A percentile compares a stretch with the other conserved stretches of the same genome.
Conservation (phyloP, 2,329 filamentous ascomycete genomes). For the Stagonosporopsis tanaceti region DNA sequence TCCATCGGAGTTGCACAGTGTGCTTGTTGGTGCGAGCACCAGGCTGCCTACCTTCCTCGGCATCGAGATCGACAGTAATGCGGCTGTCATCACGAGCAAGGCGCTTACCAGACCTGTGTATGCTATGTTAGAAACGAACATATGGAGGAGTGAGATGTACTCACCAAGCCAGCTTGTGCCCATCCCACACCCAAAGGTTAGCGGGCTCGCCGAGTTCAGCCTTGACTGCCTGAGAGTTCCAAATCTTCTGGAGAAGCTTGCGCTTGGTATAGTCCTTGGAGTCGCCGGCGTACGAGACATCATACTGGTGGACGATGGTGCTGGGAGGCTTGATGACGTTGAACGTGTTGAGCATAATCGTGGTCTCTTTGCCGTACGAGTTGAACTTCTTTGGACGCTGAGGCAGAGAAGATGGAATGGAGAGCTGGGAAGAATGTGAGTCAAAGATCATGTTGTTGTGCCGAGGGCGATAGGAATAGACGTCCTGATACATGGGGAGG, state of each 20-base stretch:
- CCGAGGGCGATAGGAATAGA: slow-evolving; percentile 21
- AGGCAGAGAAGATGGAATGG: slow-evolving; percentile 38
- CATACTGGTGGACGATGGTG: slow-evolving; percentile 79
- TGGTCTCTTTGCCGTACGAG: slow-evolving; percentile 49
- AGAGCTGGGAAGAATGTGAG: slow-evolving; percentile 28
- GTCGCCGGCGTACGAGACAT: slow-evolving; percentile 70
- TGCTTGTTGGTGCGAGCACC: slow-evolving; percentile 58
- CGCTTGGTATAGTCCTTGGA: slow-evolving; percentile 65
- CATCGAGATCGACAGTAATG: slow-evolving; percentile 75
- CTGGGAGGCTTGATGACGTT: slow-evolving; percentile 68
- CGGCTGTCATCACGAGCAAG: slow-evolving; percentile 42
- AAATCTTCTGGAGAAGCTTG: slow-evolving; percentile 76
- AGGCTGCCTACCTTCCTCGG: slow-evolving; percentile 57
- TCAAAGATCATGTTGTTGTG: slow-evolving; percentile 38
- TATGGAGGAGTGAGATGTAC: slow-evolving; percentile 20
- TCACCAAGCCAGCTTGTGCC: slow-evolving; percentile 85
- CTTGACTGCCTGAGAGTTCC: slow-evolving; percentile 71
- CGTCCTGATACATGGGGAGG: slow-evolving; percentile 22
- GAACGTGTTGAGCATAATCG: slow-evolving; percentile 74
- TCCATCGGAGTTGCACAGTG: slow-evolving; percentile 68
- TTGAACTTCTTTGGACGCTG: slow-evolving; percentile 49
- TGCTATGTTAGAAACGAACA: slow-evolving; percentile 17
- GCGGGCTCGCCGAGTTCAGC: slow-evolving; percentile 55
- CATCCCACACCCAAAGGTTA: slow-evolving; percentile 77
- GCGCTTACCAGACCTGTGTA: slow-evolving; percentile 34